Conservation (phyloP, 257 asterid species). For the Fraxinus cuspidata region DNA sequence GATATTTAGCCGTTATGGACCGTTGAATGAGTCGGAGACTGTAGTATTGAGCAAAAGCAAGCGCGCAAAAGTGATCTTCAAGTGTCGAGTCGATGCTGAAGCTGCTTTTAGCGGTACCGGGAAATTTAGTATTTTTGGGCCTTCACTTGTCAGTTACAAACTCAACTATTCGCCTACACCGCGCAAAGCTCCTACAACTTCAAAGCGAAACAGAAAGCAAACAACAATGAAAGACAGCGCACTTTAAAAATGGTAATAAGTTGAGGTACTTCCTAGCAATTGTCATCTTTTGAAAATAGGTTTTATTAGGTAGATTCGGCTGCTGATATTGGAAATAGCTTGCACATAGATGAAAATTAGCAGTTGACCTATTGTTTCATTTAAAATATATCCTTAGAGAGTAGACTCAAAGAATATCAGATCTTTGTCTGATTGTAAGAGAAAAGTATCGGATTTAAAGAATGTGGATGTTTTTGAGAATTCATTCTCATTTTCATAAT, state of each 20-base stretch:
- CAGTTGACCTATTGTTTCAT: conserved; percentile 38
- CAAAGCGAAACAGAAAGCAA: conserved; percentile 39
- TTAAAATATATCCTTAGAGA: conserved; percentile 17
- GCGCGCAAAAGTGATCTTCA: conserved; percentile 61
- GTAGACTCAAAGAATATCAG: conserved; percentile 6
- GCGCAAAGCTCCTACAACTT: conserved; percentile 33
- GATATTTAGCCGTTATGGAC: conserved; percentile 62
- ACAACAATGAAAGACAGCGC: conserved; percentile 24
- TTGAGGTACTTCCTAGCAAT: conserved; percentile 17
- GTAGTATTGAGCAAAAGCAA: conserved; percentile 54
- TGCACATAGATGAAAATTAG: conserved; percentile 36
- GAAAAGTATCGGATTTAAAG: conserved; percentile 8
- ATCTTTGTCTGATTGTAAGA: conserved; percentile 14
- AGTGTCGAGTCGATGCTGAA: conserved; percentile 61
- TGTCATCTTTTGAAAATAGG: conserved; percentile 14
- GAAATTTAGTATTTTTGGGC: conserved; percentile 67
- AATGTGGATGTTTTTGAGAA: conserved; percentile 15
- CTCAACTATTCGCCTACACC: conserved; percentile 47
- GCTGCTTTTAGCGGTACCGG: conserved; percentile 74
- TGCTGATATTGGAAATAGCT: conserved; percentile 16
- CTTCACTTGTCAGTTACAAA: conserved; percentile 64
- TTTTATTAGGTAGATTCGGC: conserved; percentile 14
- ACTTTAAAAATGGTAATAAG: conserved; percentile 28
- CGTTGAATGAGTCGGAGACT: conserved; percentile 58
- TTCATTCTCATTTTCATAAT: not conserved